These are phyloP conservation scores for Pseudocercospora fijiensis DNA, from an alignment of 2,329 filamentous ascomycete genomes.

Conservation along the genomic window DNA sequence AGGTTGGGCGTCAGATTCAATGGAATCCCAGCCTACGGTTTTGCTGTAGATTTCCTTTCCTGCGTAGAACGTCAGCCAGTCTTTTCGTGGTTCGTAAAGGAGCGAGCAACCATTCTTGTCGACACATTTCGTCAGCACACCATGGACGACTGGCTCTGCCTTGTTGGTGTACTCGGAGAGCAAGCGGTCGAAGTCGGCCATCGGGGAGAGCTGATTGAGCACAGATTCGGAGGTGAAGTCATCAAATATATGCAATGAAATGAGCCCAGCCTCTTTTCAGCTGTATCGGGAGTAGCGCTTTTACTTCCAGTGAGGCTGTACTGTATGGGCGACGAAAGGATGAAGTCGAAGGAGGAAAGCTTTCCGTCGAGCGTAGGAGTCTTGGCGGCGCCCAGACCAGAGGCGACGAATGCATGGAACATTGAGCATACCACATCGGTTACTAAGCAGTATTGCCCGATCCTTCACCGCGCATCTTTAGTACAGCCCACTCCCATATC, in stretches of 20 bases:
- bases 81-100: background rate
- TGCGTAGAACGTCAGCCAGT: background rate
- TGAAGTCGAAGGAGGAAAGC: background rate
- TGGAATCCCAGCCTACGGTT: conserved; percentile 21
- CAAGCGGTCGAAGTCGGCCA: conserved; percentile 11
- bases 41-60: conserved; percentile 20
- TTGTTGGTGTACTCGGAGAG: conserved; percentile 7
- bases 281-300: background rate
- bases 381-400: background rate
- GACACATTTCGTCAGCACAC: conserved; percentile 14
- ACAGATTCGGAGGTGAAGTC: background rate
- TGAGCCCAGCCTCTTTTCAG: background rate
- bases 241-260: background rate
- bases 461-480: background rate
- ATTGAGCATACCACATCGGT: background rate
- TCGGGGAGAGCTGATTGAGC: no score
- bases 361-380: background rate
- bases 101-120: conserved; percentile 11
- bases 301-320: background rate
- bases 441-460: background rate
- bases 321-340: background rate
- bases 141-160: conserved; percentile 11
- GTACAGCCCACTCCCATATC: background rate
- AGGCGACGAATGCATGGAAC: no score
- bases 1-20: conserved; percentile 22